phyloP scores from a whole-genome alignment of 2,329 filamentous ascomycete species.

The Xylaria digitata region DNA sequence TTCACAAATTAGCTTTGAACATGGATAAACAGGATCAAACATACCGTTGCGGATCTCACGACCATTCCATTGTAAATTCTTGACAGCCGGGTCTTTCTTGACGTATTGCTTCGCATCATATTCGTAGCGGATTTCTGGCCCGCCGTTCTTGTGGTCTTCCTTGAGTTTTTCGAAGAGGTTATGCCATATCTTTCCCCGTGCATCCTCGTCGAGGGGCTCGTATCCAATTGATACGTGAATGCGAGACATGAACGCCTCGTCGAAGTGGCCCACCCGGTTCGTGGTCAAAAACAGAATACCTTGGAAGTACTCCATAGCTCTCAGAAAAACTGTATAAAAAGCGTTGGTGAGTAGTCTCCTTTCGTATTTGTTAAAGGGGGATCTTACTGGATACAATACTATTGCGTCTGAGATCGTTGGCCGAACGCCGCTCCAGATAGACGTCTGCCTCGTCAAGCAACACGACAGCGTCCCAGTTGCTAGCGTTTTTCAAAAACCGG shows the following conservation, averaged over 20 bases:
- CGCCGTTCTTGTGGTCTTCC: conserved; percentile 19
- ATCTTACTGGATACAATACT: conserved; percentile 16
- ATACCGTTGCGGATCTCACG: conserved; percentile 29
- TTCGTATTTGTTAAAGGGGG: not conserved
- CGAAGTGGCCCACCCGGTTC: conserved; percentile 23
- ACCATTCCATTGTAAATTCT: conserved; percentile 17
- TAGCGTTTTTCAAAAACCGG: conserved; percentile 8
- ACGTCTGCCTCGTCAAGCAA: conserved; percentile 27
- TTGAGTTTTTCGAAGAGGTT: conserved; percentile 20
- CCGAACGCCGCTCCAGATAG: conserved; percentile 13
- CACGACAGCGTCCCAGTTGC: conserved; percentile 16
- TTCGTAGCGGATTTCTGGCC: conserved; percentile 23
- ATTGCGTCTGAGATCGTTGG: conserved; percentile 17
- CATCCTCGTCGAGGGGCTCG: conserved; percentile 9
- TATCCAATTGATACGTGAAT: conserved; percentile 19
- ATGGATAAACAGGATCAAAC: not conserved
- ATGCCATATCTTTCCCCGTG: conserved; percentile 15
- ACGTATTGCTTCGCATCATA: conserved; percentile 24
- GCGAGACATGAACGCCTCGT: conserved; percentile 23
- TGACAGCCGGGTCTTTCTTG: conserved; percentile 9
- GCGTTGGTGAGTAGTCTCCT: conserved; percentile 1
- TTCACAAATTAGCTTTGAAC: not conserved
- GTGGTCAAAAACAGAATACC: conserved; percentile 27
- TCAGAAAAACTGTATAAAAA: conserved; percentile 15
- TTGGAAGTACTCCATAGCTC: conserved; percentile 26